A percentile compares a stretch with the other conserved stretches of the same genome.
phyloP scores from a whole-genome alignment of 2,329 filamentous ascomycete genomes.

The Calonectria pseudoturangicola region DNA sequence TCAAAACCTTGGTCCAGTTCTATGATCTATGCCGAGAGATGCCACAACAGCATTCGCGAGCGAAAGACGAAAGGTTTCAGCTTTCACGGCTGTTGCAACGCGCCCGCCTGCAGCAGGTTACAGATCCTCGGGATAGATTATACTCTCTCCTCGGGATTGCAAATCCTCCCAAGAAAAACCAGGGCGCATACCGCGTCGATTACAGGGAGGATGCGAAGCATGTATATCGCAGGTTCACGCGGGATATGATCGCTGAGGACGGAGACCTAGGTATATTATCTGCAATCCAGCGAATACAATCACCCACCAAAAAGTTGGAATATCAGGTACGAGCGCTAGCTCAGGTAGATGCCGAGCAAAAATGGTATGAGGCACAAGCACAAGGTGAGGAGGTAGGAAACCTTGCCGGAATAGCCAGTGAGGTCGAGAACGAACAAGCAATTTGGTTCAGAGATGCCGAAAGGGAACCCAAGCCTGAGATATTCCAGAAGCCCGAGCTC shows the following conservation, averaged over 20 bases:
- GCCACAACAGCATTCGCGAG: not conserved
- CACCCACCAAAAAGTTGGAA: not conserved
- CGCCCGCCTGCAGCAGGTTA: not conserved
- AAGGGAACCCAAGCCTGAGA: not conserved
- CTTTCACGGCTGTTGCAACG: conserved; percentile 6
- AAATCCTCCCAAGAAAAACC: not conserved
- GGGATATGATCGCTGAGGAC: not conserved
- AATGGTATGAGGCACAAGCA: not conserved
- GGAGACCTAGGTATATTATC: not conserved
- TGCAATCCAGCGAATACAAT: not conserved
- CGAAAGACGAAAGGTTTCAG: not conserved
- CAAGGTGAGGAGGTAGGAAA: not conserved
- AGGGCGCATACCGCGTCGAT: not conserved
- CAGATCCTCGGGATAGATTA: not conserved
- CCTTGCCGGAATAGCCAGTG: not conserved
- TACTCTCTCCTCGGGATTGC: not conserved
- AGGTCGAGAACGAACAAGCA: not conserved
- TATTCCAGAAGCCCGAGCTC: not conserved
- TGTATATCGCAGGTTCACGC: not conserved
- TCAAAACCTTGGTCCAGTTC: not conserved
- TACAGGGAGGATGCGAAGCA: not conserved
- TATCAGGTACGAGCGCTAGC: not conserved
- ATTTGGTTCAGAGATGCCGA: not conserved
- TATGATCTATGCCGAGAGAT: not conserved
- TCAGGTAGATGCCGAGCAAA: not conserved